Base-by-base conservation (phyloP, 306 rosid genomes). In the Glycyrrhiza uralensis region DNA sequence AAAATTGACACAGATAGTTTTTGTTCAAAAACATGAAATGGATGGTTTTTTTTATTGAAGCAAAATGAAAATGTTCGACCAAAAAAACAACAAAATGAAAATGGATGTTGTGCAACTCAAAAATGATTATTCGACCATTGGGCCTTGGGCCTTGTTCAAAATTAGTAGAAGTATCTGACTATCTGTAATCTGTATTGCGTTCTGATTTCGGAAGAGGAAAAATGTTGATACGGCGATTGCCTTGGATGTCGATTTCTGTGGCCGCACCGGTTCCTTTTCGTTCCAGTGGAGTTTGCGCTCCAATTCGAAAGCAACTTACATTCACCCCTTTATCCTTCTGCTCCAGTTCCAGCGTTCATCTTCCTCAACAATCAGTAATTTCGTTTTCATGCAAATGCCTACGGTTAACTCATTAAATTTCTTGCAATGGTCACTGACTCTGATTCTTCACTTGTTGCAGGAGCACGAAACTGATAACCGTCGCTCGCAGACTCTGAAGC, bases 201-300 rank as follows among this genome's bases (percentile, higher is more conserved):
- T 60, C 3, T 24, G 22, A 19, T 36, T 19, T 13, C 11, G 8
- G 7, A 13, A 0, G 3, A 3, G 42, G n/a, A 19, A 59, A 71
- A 79, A 87, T 89, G 92, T 35, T 87, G 80, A 63, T 80, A 26
- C 88, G 85, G n/a, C 87, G 87, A 23, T 59, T 86, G 55, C 88
- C 92, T 9, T 85, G 82, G 11, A 61, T 77, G 84, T 86, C 86
- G 75, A 61, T 70, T 57, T 79, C 77, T 39, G 9, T 80, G n/a
- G 56, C 80, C 23, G 39, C 81, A 41, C 76, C 83, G 57, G 11
- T 69, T 33, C 72, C 89, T 29, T 64, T 76, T 70, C 82, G 61
- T 30, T 56, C 62, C 57, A 24, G 71, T 41, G 22, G 50, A 17
- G 1, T 50, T 76, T 49, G 8, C 56, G 23, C 56, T 29, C 19